Conservation (phyloP, 371 early-diverging fungal genomes). For the Conidiobolus incongruus region DNA sequence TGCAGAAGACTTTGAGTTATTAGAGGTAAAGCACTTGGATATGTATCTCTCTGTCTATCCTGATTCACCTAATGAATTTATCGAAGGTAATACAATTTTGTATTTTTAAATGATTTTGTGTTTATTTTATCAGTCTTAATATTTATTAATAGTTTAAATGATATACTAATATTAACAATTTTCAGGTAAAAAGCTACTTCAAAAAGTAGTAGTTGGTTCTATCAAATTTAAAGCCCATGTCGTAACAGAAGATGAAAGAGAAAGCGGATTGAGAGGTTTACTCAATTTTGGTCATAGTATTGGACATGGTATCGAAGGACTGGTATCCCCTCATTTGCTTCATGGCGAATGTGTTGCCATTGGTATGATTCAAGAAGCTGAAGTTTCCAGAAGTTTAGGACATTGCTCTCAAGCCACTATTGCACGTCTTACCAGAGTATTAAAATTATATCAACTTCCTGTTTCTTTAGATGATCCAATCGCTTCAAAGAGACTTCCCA, state of each 20-base stretch:
- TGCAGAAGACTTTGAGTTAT: conserved; percentile 61
- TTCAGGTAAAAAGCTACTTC: conserved; percentile 32
- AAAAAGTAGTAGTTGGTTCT: conserved; percentile 73
- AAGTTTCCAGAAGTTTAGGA: conserved; percentile 73
- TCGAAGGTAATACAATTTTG: neutral
- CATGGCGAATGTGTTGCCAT: conserved; percentile 94
- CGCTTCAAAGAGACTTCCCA: no score
- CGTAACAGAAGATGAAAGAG: conserved; percentile 87
- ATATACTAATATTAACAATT: conserved; percentile 34
- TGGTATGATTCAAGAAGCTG: conserved; percentile 88
- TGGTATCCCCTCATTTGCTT: conserved; percentile 68
- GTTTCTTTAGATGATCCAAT: conserved; percentile 27
- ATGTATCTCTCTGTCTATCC: conserved; percentile 50
- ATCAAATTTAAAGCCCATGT: conserved; percentile 84
- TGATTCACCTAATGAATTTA: neutral
- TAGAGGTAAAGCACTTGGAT: conserved; percentile 66
- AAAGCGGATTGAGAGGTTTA: conserved; percentile 81
- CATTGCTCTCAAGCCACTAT: conserved; percentile 67
- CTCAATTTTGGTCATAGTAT: conserved; percentile 94
- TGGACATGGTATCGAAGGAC: conserved; percentile 91
- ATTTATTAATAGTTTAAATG: conserved; percentile 14
- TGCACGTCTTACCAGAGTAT: conserved; percentile 70
- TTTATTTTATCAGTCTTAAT: neutral
- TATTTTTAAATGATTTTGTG: conserved; percentile 16
- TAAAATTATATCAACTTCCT: conserved; percentile 71